Evolutionary conservation across 768 basidiomycete genomes (phyloP).

Genomic region (Dacryopinax primogenitus): DNA sequence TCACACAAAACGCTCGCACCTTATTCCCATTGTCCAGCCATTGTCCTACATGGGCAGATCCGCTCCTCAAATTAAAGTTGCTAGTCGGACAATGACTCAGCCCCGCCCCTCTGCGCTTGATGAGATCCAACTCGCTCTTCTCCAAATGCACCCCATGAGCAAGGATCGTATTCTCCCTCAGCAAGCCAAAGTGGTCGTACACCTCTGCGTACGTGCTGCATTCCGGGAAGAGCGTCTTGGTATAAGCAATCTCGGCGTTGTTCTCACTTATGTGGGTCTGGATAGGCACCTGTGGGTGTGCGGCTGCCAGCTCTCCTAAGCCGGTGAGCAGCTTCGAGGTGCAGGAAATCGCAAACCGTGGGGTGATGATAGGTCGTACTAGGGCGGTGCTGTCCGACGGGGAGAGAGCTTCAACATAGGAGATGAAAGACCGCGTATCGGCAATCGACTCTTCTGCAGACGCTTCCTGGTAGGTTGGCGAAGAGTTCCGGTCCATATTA

Average conservation of each 20-base stretch:
- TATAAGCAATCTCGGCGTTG: slow-evolving; percentile 50
- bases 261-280: slow-evolving; percentile 95
- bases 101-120: slow-evolving; percentile 53
- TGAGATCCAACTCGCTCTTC: slow-evolving; percentile 56
- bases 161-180: slow-evolving; percentile 68
- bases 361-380: slow-evolving; percentile 83
- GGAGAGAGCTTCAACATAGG: slow-evolving; percentile 50
- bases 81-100: slow-evolving; percentile 89
- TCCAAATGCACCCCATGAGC: slow-evolving; percentile 78
- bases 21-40: slow-evolving; percentile 79
- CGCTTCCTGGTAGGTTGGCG: slow-evolving; percentile 56
- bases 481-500: slow-evolving; percentile 71
- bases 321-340: slow-evolving; percentile 49
- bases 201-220: slow-evolving; percentile 59
- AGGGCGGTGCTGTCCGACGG: slow-evolving; percentile 35
- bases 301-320: slow-evolving; percentile 42
- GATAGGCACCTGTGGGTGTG: slow-evolving; percentile 52
- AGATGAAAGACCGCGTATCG: slow-evolving; percentile 52
- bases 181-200: slow-evolving; percentile 66
- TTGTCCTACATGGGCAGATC: slow-evolving; percentile 63
- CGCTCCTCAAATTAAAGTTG: slow-evolving; percentile 83
- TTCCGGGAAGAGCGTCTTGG: slow-evolving; percentile 52
- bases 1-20: slow-evolving; percentile 32
- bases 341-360: slow-evolving; percentile 92
- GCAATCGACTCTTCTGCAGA: slow-evolving; percentile 45